Base-by-base conservation (phyloP, 257 asterid species). In the Fraxinus pennsylvanica region DNA sequence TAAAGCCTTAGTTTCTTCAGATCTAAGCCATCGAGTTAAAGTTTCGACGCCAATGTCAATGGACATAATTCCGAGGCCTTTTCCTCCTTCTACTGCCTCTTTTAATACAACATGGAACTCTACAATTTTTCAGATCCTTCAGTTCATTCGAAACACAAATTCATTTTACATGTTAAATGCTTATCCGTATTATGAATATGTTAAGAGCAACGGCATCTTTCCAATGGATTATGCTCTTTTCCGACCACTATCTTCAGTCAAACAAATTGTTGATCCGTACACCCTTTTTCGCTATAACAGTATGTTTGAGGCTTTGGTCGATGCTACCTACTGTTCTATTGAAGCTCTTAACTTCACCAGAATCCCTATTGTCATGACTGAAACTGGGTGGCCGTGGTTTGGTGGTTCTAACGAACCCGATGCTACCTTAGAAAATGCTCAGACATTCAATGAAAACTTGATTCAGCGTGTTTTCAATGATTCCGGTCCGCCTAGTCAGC, bases 141-240 rank as follows among this genome's bases (percentile, higher is more conserved):
- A 88, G 78, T 93, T 93, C 85, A 81, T 93, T 72, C 84, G 63
- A 79, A 93, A 83, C 81, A 90, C 97, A 7, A 86, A 91, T 38
- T 93, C 97, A n/a, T 93, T 83, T 50, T 93, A 81, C 89, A 93
- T 90, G 98, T 50, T 93, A 35, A 93, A 93, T 29, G 97, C 97
- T 30, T 91, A 93, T 73, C 96, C 98, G 3, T 93, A 93, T 63
- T 87, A 86, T 41, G 91, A 86, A 9, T 91, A 90, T 25, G 90
- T 88, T 12, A 82, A 87, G 78, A 84, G 96, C 83, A 76, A 86
- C 12, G 96, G 97, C 38, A 89, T 93, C 35, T 93, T 91, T 74
- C 93, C 98, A 0, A 89, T 90, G 0, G 98, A 93, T 22, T 93
- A 93, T 73, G 98, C 96, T 61, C 98, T 91, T 77, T 89, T 91